Percentiles rank a stretch among this genome's conserved stretches.
These are phyloP conservation scores for Zygoascus bituminiphila DNA, from an alignment of 805 yeast species.

Conservation along the genomic window DNA sequence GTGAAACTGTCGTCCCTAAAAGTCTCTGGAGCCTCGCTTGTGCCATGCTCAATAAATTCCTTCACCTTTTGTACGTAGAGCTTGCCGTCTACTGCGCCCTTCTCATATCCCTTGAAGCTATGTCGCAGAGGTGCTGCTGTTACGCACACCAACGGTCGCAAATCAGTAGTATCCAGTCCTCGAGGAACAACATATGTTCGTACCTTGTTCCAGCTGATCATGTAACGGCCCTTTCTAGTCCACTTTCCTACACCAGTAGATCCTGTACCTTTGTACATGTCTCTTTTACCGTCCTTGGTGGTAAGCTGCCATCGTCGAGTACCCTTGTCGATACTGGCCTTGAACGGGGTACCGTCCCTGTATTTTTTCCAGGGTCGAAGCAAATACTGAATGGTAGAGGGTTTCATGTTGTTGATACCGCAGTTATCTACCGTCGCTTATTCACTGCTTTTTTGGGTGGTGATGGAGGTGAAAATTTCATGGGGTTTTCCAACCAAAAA, in stretches of 20 bases:
- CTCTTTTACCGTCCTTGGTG: constrained; percentile 90
- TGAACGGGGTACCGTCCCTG: constrained; percentile 75
- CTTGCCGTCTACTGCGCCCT: constrained; percentile 67
- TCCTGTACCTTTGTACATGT: constrained; percentile 92
- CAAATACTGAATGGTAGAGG: constrained; percentile 35
- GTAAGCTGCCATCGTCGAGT: constrained; percentile 73
- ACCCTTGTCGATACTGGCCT: constrained; percentile 71
- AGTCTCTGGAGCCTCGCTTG: constrained; percentile 23
- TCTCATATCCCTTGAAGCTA: constrained; percentile 56
- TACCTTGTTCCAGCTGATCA: constrained; percentile 75
- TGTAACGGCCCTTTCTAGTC: constrained; percentile 65
- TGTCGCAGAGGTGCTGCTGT: constrained; percentile 64
- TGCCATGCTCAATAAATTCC: constrained; percentile 71
- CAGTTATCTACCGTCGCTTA: too few species aligned
- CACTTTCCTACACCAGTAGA: constrained; percentile 86
- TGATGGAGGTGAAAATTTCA: background rate
- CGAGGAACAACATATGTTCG: constrained; percentile 84
- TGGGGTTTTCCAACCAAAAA: background rate
- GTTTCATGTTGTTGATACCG: constrained; percentile 28
- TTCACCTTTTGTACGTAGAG: constrained; percentile 63
- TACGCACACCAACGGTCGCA: constrained; percentile 73
- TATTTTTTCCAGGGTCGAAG: constrained; percentile 86
- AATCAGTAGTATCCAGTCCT: constrained; percentile 28
- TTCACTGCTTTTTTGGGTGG: too few species aligned
- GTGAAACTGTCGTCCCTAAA: constrained; percentile 9